Percentiles rank a stretch among this genome's conserved stretches.
phyloP scores from a whole-genome alignment of 1,284 basidiomycete species.

The Cryptococcus sp. region DNA sequence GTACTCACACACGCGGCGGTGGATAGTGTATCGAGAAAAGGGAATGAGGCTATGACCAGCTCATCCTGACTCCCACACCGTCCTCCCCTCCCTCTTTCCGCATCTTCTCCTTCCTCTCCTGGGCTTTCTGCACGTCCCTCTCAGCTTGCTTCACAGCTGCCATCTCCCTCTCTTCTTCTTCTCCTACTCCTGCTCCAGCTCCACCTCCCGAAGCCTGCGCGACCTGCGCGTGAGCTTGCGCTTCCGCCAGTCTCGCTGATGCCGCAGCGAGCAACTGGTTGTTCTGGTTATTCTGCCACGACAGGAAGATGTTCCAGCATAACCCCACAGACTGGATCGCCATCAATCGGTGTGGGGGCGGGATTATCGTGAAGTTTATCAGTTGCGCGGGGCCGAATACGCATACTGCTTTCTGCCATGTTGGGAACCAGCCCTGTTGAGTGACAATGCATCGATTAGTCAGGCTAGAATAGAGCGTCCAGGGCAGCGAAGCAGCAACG shows the following conservation, averaged over 20 bases:
- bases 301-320: slow-evolving; percentile 66
- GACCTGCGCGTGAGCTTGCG: slow-evolving; percentile 20
- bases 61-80: slow-evolving; percentile 42
- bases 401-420: slow-evolving; percentile 46
- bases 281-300: slow-evolving; percentile 45
- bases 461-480: background rate
- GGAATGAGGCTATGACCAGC: slow-evolving; percentile 25
- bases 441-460: background rate
- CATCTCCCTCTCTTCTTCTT: slow-evolving; percentile 8
- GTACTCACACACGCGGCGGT: no score
- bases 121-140: slow-evolving; percentile 22
- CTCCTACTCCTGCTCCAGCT: slow-evolving; percentile 2
- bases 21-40: no score
- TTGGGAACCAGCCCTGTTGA: slow-evolving; percentile 37
- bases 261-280: slow-evolving; percentile 35
- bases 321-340: slow-evolving; percentile 75
- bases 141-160: slow-evolving; percentile 23
- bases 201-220: background rate
- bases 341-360: slow-evolving; percentile 75
- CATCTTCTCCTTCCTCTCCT: slow-evolving; percentile 26
- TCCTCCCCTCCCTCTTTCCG: slow-evolving; percentile 36
- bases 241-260: slow-evolving; percentile 20
- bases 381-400: slow-evolving; percentile 79
- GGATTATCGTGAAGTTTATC: slow-evolving; percentile 77
- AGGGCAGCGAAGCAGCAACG: background rate